Base-by-base conservation (phyloP, 2,329 filamentous ascomycete species). In the Bipolaris gigantea region DNA sequence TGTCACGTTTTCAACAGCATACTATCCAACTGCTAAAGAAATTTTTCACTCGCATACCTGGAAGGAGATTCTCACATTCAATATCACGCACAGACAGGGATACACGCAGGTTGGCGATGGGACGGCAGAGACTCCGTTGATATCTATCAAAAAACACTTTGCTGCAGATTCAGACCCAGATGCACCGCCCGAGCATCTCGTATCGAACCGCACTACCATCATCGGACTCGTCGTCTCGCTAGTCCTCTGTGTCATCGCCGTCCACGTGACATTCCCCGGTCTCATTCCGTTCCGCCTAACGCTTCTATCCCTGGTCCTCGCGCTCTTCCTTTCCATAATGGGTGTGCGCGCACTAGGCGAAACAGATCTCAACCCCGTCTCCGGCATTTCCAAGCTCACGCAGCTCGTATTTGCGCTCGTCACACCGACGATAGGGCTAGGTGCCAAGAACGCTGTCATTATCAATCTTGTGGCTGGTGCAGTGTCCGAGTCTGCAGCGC, bases 391-490 rank as follows among this genome's bases (percentile, higher is more conserved):
- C 71, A 99, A 99, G 77, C 83, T 99, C 3, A 96, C 94, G 0
- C 94, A 99, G 74, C 84, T 99, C 2, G 88, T 97, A 70, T 97
- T 99, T 73, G 94, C 94, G 2, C 78, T 96, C 45, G 89, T 95
- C 35, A 92, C 95, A 2, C 92, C 94, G 0, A 70, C 66, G 1
- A 66, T 67, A 0, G 86, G 90, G 66, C 71, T 68, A 0, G 63
- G 58, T 6, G 68, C 70, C 2, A 88, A 89, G 64, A 92, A 92
- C 36, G 90, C 91, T 11, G 87, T 99, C n/a, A 82, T 96, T 51
- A 96, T 97, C 70, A 99, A 99, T 70, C 83, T 99, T 1, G 86
- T 99, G 6, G 94, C 93, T 0, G 94, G 94, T 8, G 94, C 94
- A 0, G 87, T 99, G 27, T 89, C 85, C 10, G 89, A 92, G 73